Evolutionary conservation across 441 rosid genomes (phyloP).

Genomic region (Mallotus japonicus): DNA sequence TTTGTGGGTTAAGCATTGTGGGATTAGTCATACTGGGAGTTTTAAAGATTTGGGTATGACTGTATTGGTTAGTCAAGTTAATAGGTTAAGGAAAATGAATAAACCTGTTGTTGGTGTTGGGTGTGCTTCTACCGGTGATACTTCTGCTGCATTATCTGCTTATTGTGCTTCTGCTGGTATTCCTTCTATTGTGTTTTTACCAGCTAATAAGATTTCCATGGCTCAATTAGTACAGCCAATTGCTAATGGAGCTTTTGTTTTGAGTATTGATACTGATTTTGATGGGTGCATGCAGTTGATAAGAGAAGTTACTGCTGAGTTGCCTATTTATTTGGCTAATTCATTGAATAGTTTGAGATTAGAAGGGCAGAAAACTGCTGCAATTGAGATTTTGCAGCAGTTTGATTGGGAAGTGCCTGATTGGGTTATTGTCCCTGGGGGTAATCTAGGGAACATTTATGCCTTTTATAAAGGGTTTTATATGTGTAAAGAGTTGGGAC

Average conservation of each 20-base stretch:
- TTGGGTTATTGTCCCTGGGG: constrained; percentile 64
- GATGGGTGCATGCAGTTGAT: constrained; percentile 68
- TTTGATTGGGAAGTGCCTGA: constrained; percentile 69
- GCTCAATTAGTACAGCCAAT: constrained; percentile 67
- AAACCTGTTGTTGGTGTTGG: constrained; percentile 55
- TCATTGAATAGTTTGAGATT: constrained; percentile 55
- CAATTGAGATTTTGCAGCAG: constrained; percentile 64
- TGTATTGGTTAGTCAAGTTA: constrained; percentile 57
- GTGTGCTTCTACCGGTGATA: constrained; percentile 64
- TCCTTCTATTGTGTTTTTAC: constrained; percentile 56
- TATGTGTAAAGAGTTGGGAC: constrained; percentile 59
- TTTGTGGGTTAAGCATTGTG: constrained; percentile 69
- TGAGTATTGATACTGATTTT: constrained; percentile 60
- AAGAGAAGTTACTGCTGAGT: constrained; percentile 56
- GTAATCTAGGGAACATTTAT: constrained; percentile 59
- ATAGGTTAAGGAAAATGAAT: constrained; percentile 42
- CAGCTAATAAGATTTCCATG: constrained; percentile 54
- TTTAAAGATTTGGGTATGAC: constrained; percentile 71
- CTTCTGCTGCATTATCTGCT: constrained; percentile 58
- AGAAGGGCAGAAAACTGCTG: constrained; percentile 70
- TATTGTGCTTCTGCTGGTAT: constrained; percentile 61
- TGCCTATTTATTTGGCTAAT: constrained; percentile 61
- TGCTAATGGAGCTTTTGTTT: constrained; percentile 61
- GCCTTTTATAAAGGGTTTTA: constrained; percentile 65
- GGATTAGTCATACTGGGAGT: constrained; percentile 60